phyloP scores from a whole-genome alignment of 495 filamentous ascomycete genomes.

The Tetracladium marchalianum region DNA sequence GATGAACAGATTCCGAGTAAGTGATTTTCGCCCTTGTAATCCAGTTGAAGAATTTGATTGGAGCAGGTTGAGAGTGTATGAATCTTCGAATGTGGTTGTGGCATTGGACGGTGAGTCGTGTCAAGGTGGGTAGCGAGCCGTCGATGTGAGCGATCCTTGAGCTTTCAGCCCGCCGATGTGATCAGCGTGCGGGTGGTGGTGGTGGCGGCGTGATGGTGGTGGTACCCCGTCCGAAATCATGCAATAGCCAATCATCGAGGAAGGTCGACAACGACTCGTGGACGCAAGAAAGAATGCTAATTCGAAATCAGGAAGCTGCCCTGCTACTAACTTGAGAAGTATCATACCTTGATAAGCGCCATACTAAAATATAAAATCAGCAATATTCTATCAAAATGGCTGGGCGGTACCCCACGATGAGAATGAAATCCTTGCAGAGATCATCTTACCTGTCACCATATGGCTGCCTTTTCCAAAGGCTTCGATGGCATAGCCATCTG shows the following conservation, averaged over 20 bases:
- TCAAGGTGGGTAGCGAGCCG: slow-evolving; percentile 15
- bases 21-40: slow-evolving; percentile 29
- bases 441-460: slow-evolving; percentile 25
- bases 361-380: background rate
- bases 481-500: slow-evolving; percentile 24
- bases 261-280: slow-evolving; percentile 27
- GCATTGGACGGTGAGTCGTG: slow-evolving; percentile 24
- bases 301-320: background rate
- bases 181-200: slow-evolving; percentile 29
- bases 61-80: slow-evolving; percentile 18
- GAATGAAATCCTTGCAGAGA: too few relatives aligned
- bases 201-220: slow-evolving; percentile 24
- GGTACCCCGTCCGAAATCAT: slow-evolving; percentile 26
- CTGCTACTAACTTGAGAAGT: background rate
- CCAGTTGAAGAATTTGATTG: slow-evolving; percentile 31
- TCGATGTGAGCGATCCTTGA: slow-evolving; percentile 23
- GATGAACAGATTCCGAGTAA: slow-evolving; percentile 31
- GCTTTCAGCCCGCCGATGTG: slow-evolving; percentile 27
- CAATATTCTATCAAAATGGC: too few relatives aligned
- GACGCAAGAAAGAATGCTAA: slow-evolving; percentile 28
- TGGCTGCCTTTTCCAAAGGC: slow-evolving; percentile 28
- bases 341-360: slow-evolving; percentile 10
- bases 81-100: slow-evolving; percentile 24
- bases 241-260: slow-evolving; percentile 28
- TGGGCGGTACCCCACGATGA: too few relatives aligned